Evolutionary conservation across 228 moss, liverwort and hornwort genomes (phyloP).

Genomic region (Sphagnum fallax): DNA sequence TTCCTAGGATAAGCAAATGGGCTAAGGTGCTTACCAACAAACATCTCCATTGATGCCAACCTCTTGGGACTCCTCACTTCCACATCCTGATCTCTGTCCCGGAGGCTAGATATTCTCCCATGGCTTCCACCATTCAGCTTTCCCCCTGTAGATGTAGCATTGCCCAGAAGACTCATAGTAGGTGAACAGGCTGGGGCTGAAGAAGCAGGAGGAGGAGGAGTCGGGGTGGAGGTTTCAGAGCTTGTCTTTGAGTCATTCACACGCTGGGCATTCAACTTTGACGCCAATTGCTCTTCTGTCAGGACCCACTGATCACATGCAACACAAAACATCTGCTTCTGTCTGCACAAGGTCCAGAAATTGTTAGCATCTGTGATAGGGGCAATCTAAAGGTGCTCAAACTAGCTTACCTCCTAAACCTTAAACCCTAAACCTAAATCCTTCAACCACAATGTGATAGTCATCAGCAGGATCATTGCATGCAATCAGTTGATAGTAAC

Average conservation of each 20-base stretch:
- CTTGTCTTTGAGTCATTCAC: conserved; percentile 26
- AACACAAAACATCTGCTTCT: conserved; percentile 68
- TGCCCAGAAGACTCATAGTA: conserved; percentile 9
- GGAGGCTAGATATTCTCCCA: conserved; percentile 43
- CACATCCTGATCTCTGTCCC: conserved; percentile 44
- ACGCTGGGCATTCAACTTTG: conserved; percentile 50
- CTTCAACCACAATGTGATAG: not conserved
- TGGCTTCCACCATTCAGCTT: conserved; percentile 14
- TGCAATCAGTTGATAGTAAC: no score
- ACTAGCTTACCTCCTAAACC: not conserved
- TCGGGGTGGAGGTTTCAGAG: conserved; percentile 14
- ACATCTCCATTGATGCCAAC: conserved; percentile 13
- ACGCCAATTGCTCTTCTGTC: conserved; percentile 71
- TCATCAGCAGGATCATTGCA: no score
- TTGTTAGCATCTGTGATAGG: not conserved
- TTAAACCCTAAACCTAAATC: not conserved
- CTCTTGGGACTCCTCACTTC: conserved; percentile 76
- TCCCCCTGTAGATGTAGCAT: conserved; percentile 3
- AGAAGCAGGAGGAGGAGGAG: conserved; percentile 1
- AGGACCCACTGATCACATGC: conserved; percentile 84
- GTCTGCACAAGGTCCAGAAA: conserved; percentile 17
- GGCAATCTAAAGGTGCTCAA: not conserved
- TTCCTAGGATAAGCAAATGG: no score
- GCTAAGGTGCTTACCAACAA: not conserved
- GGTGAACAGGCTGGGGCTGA: not conserved